Base-by-base conservation (phyloP, 2,329 filamentous ascomycete species). In the Cryphonectria nitschkei region DNA sequence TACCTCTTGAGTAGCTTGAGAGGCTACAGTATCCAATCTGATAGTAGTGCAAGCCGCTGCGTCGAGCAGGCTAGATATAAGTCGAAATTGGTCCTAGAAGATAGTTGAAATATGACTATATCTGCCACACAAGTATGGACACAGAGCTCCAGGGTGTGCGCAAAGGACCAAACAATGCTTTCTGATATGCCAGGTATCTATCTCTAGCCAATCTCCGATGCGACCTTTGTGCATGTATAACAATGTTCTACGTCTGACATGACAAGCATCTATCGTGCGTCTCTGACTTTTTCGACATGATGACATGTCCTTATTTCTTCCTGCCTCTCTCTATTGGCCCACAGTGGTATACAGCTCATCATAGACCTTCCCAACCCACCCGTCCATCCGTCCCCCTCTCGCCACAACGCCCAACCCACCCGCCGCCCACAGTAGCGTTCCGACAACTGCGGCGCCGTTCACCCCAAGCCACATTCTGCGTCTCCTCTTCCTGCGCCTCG, bases 311-410 rank as follows among this genome's bases (percentile, higher is more conserved):
- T 22, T 50, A 7, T 37, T 37, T 37, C 37, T 39, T 39, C 37
- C 0, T n/a, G 5, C 19, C 7, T 8, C 22, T 50, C 19, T 54
- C 65, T 67, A 71, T 19, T 70, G 68, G 39, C 72, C 68, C 54
- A 72, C 61, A 8, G 65, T 46, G 22, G 70, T 64, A 73, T 81
- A 94, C 74, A 97, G 83, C 65, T 89, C 87, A 82, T 98, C 92
- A 80, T 95, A 97, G 65, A 92, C 86, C 75, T 86, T 91, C 2
- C 89, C 93, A 68, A 97, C 85, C 94, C 94, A 98, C 0, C 94
- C 94, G 4, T 87, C 83, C 1, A 89, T 90, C 72, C 84, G 80
- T 0, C 94, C 94, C 1, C 87, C 92, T 73, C 88, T 85, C 2
- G 91, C 94, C 11, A 97, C 89, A 22, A 97, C 84, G 0, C 92